Base-by-base conservation (phyloP, 345 rosid species). In the Draba incana region DNA sequence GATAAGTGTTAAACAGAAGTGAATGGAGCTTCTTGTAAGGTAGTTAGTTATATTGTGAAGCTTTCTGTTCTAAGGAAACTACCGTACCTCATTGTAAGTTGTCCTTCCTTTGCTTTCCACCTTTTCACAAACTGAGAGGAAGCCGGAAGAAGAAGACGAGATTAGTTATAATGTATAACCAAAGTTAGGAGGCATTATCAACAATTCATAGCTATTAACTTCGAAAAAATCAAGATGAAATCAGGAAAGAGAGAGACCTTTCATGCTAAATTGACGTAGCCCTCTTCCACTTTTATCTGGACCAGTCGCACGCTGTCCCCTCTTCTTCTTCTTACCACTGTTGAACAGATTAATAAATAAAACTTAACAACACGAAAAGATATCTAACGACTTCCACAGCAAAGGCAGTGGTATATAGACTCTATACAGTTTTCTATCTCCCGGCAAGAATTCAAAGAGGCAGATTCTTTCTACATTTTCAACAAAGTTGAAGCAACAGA, bases 31-130 rank as follows among this genome's bases (percentile, higher is more conserved):
- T 41, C 46, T 61, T 41, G 16, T 2, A 62, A 53, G 53, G 48
- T 10, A 62, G 24, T n/a, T n/a, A n/a, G n/a, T n/a, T n/a, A 72
- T 28, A 27, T 30, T 28, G 12, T 48, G 27, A 64, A 62, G 56
- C 50, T 44, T 23, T 16, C 13, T 15, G 31, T 37, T 64, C 54
- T 15, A 41, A 64, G 70, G 74, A 78, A 79, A 78, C 66, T 80
- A 67, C 14, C 78, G 71, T 72, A 93, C 99, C 96, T 94, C 99
- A 62, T 94, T 94, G 75, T 94, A 94, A 64, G 99, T 91, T 14
- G 99, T 94, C 71, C 96, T 85, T 75, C 97, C 99, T 74, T 89
- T 94, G 88, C 93, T 89, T 85, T 94, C 98, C 69, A 94, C 99
- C 76, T 94, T 94, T 68, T 91, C 99, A 56, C 99, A 94, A 71